A percentile compares a stretch with the other conserved stretches of the same genome.
These are phyloP conservation scores for Chlorella sp. DNA, from an alignment of 139 green algal genomes.

Conservation along the genomic window DNA sequence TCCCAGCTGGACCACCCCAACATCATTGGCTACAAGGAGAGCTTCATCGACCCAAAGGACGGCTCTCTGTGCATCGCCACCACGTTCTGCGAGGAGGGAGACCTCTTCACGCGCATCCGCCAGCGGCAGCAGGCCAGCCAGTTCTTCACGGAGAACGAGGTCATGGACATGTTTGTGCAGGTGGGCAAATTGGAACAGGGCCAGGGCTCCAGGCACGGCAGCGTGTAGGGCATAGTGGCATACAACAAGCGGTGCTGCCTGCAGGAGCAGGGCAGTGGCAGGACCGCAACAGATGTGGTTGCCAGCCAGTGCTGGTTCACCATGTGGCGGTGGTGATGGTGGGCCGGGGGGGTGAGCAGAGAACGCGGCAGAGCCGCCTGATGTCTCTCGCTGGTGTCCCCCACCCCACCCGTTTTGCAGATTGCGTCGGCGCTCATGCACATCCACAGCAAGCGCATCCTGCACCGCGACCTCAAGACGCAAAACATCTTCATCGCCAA, in stretches of 20 bases:
- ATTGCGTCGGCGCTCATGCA: constrained; percentile 47
- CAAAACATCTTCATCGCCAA: constrained; percentile 79
- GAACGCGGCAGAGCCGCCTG: too few relatives aligned
- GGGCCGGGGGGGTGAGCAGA: too few relatives aligned
- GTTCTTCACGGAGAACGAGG: constrained; percentile 48
- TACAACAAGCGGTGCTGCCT: too few relatives aligned
- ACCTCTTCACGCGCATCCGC: constrained; percentile 37
- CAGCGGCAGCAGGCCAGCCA: constrained; percentile 15
- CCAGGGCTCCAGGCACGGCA: too few relatives aligned
- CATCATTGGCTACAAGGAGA: constrained; percentile 54
- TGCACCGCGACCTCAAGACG: constrained; percentile 64
- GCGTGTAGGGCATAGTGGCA: too few relatives aligned
- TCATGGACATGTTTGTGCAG: constrained; percentile 69
- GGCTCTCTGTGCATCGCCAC: constrained; percentile 40
- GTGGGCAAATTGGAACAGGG: too few relatives aligned
- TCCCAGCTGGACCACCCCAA: constrained; percentile 50
- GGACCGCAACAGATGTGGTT: too few relatives aligned
- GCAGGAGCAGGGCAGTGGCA: too few relatives aligned
- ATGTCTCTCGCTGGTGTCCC: too few relatives aligned
- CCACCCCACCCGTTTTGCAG: constrained; percentile 17
- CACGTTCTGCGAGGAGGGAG: constrained; percentile 49
- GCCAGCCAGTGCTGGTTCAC: too few relatives aligned
- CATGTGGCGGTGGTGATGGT: too few relatives aligned
- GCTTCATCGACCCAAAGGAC: constrained; percentile 44
- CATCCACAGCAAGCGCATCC: constrained; percentile 50